These are phyloP conservation scores for Platanthera zijinensis DNA, from an alignment of 106 monocot genomes.

Conservation along the genomic window DNA sequence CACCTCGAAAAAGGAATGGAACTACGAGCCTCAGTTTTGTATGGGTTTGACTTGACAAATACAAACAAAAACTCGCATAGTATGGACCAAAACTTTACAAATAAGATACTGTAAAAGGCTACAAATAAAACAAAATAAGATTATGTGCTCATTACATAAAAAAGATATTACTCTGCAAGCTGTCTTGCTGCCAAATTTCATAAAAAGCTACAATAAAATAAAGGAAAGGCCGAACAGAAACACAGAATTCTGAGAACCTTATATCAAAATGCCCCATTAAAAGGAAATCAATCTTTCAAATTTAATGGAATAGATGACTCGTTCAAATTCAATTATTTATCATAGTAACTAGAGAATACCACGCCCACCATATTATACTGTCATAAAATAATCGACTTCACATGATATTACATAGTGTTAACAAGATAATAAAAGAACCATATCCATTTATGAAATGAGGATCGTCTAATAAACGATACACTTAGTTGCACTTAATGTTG, in stretches of 20 bases:
- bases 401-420: neutral
- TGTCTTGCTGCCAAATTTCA: neutral
- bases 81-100: no score
- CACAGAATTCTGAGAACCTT: neutral
- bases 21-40: no score
- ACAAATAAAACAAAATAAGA: neutral
- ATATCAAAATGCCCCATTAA: neutral
- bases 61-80: no score
- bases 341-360: neutral
- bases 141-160: neutral
- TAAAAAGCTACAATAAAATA: neutral
- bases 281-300: neutral
- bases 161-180: neutral
- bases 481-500: constrained; percentile 13
- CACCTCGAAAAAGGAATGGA: no score
- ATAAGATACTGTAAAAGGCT: neutral
- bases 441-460: constrained; percentile 2
- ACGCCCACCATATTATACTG: neutral
- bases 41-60: no score
- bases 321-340: neutral
- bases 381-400: neutral
- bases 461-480: neutral
- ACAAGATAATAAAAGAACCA: neutral
- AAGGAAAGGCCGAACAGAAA: neutral
- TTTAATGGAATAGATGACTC: neutral